Evolutionary conservation across 2,329 filamentous ascomycete genomes (phyloP).

Genomic region (Volutella citrinella): DNA sequence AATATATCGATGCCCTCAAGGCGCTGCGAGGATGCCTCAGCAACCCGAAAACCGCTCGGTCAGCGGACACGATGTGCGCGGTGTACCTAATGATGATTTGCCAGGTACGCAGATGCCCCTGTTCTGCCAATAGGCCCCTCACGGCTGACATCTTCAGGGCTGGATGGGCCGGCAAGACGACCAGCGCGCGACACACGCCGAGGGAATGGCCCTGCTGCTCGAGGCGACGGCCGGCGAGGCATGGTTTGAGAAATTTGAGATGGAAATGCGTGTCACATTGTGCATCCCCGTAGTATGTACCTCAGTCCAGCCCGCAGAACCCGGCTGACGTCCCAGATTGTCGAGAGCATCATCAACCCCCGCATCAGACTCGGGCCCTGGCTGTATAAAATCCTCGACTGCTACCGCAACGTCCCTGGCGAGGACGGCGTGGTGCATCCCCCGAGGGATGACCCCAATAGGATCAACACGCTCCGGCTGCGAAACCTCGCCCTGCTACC

Average conservation of each 20-base stretch:
- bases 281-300: neutral
- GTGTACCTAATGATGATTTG: constrained; percentile 4
- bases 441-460: neutral
- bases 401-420: neutral
- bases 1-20: neutral
- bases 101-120: too few species aligned
- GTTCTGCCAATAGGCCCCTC: too few species aligned
- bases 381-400: neutral
- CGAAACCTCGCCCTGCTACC: constrained; percentile 14
- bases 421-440: neutral
- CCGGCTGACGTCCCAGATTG: neutral
- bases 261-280: neutral
- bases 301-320: neutral
- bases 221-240: neutral
- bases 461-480: constrained; percentile 7
- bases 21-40: neutral
- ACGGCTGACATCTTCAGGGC: too few species aligned
- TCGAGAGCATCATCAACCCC: neutral
- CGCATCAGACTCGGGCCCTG: neutral
- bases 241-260: neutral
- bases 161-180: constrained; percentile 1
- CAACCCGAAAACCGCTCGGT: neutral
- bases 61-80: constrained; percentile 3
- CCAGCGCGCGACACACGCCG: neutral
- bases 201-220: constrained; percentile 1